Base-by-base conservation (phyloP, 2,329 filamentous ascomycete genomes). In the Colletotrichum falcatum region DNA sequence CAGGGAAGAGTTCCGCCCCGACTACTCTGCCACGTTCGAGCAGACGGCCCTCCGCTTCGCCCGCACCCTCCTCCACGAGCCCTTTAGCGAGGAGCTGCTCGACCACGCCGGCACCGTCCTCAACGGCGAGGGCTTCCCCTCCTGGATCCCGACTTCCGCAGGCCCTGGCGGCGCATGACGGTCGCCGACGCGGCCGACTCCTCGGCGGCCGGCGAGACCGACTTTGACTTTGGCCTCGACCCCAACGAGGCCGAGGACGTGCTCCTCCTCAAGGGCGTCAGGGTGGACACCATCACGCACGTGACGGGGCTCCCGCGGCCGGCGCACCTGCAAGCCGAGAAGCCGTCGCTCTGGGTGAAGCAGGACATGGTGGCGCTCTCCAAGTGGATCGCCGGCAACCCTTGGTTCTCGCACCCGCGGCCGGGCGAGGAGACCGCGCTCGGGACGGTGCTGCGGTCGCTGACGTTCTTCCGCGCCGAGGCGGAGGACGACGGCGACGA, bases 211-310 rank as follows among this genome's bases (percentile, higher is more conserved):
- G 65, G 69, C 46, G 69, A 71, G 26, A 68, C 69, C 1, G 69
- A 70, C 60, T 71, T 71, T 14, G 69, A 71, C 53, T 71, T 71
- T 12, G 69, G 69, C 39, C 55, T 71, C n/a, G 59, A 70, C 37
- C 69, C 69, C 16, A 46, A 70, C 54, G 65, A 59, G 5, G 48
- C 30, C 9, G 67, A 70, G 35, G 69, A 70, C 35, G 65, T 65
- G 51, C 20, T 71, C 23, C 53, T 71, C 23, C 65, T 71, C 28
- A 69, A 59, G 48, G 69, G 65, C 20, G 46, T 68, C 65, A 70
- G 53, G 33, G 65, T 71, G 46, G 69, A 71, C 30, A 64, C 65
- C 2, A 4, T 71, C 35, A 18, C 59, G 11, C 65, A 71, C 53
- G 48, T 70, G 46, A 70, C 59, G 60, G 65, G 39, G 30, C 49